These are phyloP conservation scores for Acorus gramineus DNA, from an alignment of 106 monocot species.

Conservation along the genomic window DNA sequence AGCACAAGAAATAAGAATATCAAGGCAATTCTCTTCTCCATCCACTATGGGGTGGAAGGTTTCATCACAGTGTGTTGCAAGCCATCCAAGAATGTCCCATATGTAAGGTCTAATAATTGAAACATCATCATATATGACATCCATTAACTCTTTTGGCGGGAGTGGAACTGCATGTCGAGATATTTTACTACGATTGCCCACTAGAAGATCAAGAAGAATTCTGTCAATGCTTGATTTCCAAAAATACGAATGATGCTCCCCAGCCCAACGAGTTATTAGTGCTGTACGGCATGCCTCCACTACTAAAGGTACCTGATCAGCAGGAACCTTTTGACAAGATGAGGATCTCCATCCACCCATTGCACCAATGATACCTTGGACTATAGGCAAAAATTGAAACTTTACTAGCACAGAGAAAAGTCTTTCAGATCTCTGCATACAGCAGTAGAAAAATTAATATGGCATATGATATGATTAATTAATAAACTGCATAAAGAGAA, in stretches of 20 bases:
- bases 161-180: constrained; percentile 1
- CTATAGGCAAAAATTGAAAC: constrained; percentile 33
- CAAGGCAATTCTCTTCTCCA: constrained; percentile 19
- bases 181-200: constrained; percentile 22
- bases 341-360: constrained; percentile 43
- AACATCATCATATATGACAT: constrained; percentile 26
- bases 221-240: constrained; percentile 57
- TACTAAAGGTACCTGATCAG: constrained; percentile 42
- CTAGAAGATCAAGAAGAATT: constrained; percentile 49
- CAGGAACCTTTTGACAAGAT: constrained; percentile 19
- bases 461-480: too few relatives aligned
- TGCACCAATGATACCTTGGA: constrained; percentile 50
- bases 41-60: constrained; percentile 19
- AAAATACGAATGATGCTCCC: constrained; percentile 58
- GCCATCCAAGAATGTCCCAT: constrained; percentile 77
- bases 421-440: constrained; percentile 50
- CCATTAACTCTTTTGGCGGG: constrained; percentile 22
- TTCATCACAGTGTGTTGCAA: constrained; percentile 38
- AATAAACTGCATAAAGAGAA: too few relatives aligned
- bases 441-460: neutral
- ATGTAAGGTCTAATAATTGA: constrained; percentile 22
- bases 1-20: constrained; percentile 63
- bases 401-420: constrained; percentile 30
- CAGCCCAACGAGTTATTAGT: constrained; percentile 44
- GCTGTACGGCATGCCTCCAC: constrained; percentile 56